These are phyloP conservation scores for Scutellaria minor DNA, from an alignment of 257 asterid species.

Conservation along the genomic window DNA sequence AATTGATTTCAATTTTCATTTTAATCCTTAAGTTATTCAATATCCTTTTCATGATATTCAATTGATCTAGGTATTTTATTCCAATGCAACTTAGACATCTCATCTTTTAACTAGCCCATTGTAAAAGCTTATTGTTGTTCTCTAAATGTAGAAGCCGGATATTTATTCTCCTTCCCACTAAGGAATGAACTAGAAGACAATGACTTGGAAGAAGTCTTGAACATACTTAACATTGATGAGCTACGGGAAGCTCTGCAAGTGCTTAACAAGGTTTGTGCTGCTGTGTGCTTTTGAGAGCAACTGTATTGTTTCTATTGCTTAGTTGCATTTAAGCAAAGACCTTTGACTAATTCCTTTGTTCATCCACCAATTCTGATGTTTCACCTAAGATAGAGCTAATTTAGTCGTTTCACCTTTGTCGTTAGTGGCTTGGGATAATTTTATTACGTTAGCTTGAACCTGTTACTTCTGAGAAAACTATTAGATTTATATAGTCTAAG, in stretches of 20 bases:
- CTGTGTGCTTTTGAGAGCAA: not conserved
- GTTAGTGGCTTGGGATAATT: slow-evolving; percentile 30
- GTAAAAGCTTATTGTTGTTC: slow-evolving; percentile 23
- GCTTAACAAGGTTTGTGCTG: slow-evolving; percentile 62
- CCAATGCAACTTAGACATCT: not conserved
- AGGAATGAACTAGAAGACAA: slow-evolving; percentile 50
- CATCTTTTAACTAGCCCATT: not conserved
- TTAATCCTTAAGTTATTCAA: not conserved
- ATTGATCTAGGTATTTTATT: slow-evolving; percentile 4
- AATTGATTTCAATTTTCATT: slow-evolving; percentile 20
- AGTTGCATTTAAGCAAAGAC: slow-evolving; percentile 13
- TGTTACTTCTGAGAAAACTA: not conserved
- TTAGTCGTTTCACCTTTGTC: slow-evolving; percentile 13
- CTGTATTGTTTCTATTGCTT: slow-evolving; percentile 17
- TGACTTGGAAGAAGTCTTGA: slow-evolving; percentile 65
- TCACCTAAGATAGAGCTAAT: not conserved
- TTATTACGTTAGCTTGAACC: slow-evolving; percentile 11
- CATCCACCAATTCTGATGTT: slow-evolving; percentile 11
- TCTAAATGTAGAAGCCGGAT: slow-evolving; percentile 65
- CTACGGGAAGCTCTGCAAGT: slow-evolving; percentile 66
- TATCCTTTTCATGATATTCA: slow-evolving; percentile 27
- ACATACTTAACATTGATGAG: slow-evolving; percentile 66
- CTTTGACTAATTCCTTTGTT: slow-evolving; percentile 11
- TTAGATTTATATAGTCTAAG: slow-evolving; percentile 1
- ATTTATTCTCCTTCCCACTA: slow-evolving; percentile 52